Percentiles rank a stretch among this genome's conserved stretches.
Conservation (phyloP, 2,329 filamentous ascomycete genomes). For the Xylariomycetidae sp. region DNA sequence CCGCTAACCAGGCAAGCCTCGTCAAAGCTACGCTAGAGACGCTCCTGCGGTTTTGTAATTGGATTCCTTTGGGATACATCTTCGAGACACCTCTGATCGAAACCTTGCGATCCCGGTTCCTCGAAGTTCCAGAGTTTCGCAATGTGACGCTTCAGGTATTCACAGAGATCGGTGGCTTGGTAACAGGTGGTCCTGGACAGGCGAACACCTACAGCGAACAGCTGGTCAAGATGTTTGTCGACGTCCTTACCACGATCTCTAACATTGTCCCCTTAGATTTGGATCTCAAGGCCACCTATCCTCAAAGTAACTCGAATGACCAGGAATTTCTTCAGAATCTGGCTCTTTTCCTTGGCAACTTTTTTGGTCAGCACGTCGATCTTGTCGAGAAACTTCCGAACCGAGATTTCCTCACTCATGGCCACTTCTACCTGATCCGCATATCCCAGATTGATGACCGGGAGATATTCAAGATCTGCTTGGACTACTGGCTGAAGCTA, state of each 20-base stretch:
- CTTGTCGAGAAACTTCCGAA: conserved; percentile 95
- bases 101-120: conserved; percentile 84
- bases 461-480: conserved; percentile 98
- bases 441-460: conserved; percentile 98
- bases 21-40: conserved; percentile 98
- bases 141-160: conserved; percentile 96
- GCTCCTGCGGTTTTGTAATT: conserved; percentile 92
- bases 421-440: conserved; percentile 95
- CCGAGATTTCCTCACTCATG: conserved; percentile 88
- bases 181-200: conserved; percentile 68
- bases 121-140: conserved; percentile 90
- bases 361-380: conserved; percentile 88
- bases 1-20: conserved; percentile 80
- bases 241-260: conserved; percentile 87
- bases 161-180: conserved; percentile 92
- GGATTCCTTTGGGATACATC: conserved; percentile 97
- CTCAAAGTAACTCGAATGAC: conserved; percentile 83
- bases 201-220: conserved; percentile 84
- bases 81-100: conserved; percentile 97
- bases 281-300: conserved; percentile 88
- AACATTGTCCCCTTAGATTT: conserved; percentile 88
- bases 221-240: conserved; percentile 96
- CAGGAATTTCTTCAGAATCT: conserved; percentile 98
- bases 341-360: conserved; percentile 93
- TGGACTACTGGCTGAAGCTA: conserved; percentile 98